Base-by-base conservation (phyloP, 1,284 basidiomycete genomes). In the Puccinia coronata region DNA sequence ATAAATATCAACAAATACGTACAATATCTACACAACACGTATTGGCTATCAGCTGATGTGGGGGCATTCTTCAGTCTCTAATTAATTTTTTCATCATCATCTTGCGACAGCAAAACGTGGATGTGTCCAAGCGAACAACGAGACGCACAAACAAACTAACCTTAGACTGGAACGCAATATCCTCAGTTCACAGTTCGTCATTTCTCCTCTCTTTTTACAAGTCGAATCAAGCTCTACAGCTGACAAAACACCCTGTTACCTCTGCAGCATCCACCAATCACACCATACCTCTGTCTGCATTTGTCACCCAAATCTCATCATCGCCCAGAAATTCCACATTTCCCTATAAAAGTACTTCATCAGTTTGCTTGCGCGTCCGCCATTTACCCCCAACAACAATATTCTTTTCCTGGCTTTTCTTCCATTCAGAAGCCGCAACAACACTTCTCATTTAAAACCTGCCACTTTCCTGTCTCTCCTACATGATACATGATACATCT, bases 161-260 rank as follows among this genome's bases (percentile, higher is more conserved):
- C 5, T 20, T 34, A 39, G 61, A 20, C 34, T 39, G 61, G 36
- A 63, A 63, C 57, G 57, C 9, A 59, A 59, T 59, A 59, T 34
- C 28, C 61, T 63, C 61, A 63, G 34, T 63, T 63, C 34, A 34
- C n/a, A 20, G 59, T 39, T 63, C 59, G 59, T 63, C 59, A 59
- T 59, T 59, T 39, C 59, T 63, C 16, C 34, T 63, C 20, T 63
- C 59, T 8, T 14, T 14, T 63, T 39, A 20, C 34, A 63, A 63
- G 34, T 63, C 34, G 28, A 63, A 39, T 63, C 39, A 39, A 63
- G 34, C 34, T 63, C 59, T 39, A 63, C 34, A 5, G 31, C 59
- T 63, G 59, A 63, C 59, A 63, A 63, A 63, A 63, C 31, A 14
- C 59, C 59, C 59, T 16, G 18, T 39, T 11, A 31, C 28, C 57